A percentile compares a stretch with the other conserved stretches of the same genome.
Conservation (phyloP, 2,329 filamentous ascomycete species). For the Trichothecium sympodiale region DNA sequence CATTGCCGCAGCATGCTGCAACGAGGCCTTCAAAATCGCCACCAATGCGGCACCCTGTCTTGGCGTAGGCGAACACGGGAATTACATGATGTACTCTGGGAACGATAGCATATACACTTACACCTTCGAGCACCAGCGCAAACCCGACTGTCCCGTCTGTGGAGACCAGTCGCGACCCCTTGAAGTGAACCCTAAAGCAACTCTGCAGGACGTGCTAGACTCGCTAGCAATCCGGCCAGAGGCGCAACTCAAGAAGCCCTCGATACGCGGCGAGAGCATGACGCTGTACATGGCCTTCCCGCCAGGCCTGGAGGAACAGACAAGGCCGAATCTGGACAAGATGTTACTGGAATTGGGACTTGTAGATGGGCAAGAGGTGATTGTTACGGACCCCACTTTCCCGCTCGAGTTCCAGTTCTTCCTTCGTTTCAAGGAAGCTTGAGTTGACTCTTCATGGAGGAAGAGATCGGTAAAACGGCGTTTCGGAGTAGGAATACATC, state of each 20-base stretch:
- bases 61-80: constrained; percentile 51
- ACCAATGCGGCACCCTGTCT: constrained; percentile 73
- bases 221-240: constrained; percentile 74
- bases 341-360: constrained; percentile 65
- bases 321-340: constrained; percentile 68
- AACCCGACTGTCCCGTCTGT: constrained; percentile 90
- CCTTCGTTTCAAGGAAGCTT: constrained; percentile 30
- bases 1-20: constrained; percentile 89
- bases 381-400: constrained; percentile 87
- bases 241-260: constrained; percentile 88
- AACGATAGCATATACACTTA: constrained; percentile 95
- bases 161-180: constrained; percentile 72
- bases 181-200: constrained; percentile 56
- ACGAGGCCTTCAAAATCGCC: constrained; percentile 91
- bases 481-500: too few species aligned
- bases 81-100: constrained; percentile 99
- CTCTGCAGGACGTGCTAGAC: constrained; percentile 76
- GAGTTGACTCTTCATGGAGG: too few species aligned
- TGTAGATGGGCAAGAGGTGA: constrained; percentile 73
- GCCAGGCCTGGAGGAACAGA: constrained; percentile 71
- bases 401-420: constrained; percentile 55
- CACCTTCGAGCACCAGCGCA: constrained; percentile 91
- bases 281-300: constrained; percentile 87
- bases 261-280: constrained; percentile 65
- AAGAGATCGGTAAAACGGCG: too few species aligned